Evolutionary conservation across 768 basidiomycete species (phyloP), one percentile per base, ranked within the genome.

Genomic region (Filobasidium floriforme): DNA sequence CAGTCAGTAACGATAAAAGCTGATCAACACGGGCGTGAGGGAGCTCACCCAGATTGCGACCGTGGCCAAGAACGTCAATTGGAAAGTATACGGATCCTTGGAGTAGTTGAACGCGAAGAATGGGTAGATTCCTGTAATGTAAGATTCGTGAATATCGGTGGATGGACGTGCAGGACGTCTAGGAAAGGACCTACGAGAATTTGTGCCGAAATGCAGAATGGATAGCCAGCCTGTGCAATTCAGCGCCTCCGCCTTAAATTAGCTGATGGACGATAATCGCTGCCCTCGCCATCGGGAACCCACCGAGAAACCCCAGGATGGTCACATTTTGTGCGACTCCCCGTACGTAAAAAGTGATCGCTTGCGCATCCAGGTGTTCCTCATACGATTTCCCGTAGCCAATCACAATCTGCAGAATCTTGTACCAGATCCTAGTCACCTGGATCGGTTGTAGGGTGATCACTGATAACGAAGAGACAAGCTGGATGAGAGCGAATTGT

Each of bases 281-380:
- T n/a, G n/a, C 41, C 52, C 55, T 60, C 65, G 61, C 19, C 55
- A 43, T 28, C 37, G n/a, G 9, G 7, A 0, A 65, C 66, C 61
- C 37, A 69, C 66, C 67, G 32, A 74, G 57, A 29, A 75, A 75
- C 40, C 73, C 71, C 18, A 79, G 72, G 70, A 74, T 79, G 0
- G 79, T 80, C 3, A 81, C 79, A 61, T 80, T 80, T 66, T 82
- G 80, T 22, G 80, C 79, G n/a, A 82, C 63, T 44, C 80, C 77
- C 9, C 80, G 68, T 14, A 80, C 71, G 60, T 80, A 80, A 28
- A 81, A 77, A 49, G 73, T 76, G 10, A 75, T 77, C 1, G 77
- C 76, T 1, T 78, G 68, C 18, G 69, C 71, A n/a, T 80, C 77
- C 1, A 72, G 72, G 63, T 81, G 78, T 55, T 82, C 80, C 26